Conservation (phyloP, 73 alveolate species). For the Tetrahymena malaccensis region DNA sequence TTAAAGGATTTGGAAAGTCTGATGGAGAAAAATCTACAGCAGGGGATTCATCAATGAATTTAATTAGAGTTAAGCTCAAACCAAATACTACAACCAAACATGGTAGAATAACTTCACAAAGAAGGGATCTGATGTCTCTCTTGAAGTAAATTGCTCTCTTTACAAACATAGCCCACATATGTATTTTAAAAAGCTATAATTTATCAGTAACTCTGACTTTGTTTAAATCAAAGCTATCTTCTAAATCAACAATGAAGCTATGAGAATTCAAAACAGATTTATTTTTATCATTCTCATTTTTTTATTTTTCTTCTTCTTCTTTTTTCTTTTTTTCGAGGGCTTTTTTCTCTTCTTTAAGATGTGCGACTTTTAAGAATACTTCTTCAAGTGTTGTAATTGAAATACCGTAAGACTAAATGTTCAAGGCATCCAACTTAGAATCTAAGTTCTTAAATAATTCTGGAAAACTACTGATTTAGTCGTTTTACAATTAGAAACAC, state of each 20-base stretch:
- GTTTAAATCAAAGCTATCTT: slow-evolving; percentile 19
- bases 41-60: slow-evolving; percentile 44
- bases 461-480: slow-evolving; percentile 32
- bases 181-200: slow-evolving; percentile 44
- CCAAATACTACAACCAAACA: slow-evolving; percentile 73
- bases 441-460: slow-evolving; percentile 52
- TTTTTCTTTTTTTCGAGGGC: not conserved
- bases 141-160: slow-evolving; percentile 66
- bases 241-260: not conserved
- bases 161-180: slow-evolving; percentile 58
- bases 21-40: slow-evolving; percentile 10
- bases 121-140: slow-evolving; percentile 71
- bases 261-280: not conserved
- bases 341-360: no score
- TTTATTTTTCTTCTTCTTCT: not conserved
- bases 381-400: no score
- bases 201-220: slow-evolving; percentile 20
- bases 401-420: no score
- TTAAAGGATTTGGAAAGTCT: not conserved
- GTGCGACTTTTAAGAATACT: no score
- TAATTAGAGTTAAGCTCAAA: slow-evolving; percentile 42
- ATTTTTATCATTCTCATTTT: not conserved
- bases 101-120: slow-evolving; percentile 85
- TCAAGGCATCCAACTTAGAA: slow-evolving; percentile 15
- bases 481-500: slow-evolving; percentile 38